Evolutionary conservation across 1,284 basidiomycete genomes (phyloP).

Genomic region (Hemileia vastatrix): DNA sequence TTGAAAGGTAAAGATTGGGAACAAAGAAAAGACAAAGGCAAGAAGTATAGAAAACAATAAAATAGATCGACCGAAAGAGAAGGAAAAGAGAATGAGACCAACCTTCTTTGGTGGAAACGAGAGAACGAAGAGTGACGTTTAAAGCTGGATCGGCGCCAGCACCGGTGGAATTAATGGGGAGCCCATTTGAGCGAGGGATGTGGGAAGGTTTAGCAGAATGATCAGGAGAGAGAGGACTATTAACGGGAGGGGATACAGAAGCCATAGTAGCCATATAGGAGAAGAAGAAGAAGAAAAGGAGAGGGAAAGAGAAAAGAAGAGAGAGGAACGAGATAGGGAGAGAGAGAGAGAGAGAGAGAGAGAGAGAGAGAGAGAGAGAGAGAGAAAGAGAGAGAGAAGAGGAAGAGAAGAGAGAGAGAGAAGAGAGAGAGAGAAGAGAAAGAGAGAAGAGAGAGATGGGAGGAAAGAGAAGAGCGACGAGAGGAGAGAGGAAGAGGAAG

Average conservation of each 20-base stretch:
- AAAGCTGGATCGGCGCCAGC: conserved; percentile 20
- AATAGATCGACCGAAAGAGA: too few species aligned
- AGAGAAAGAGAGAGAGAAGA: conserved; percentile 6
- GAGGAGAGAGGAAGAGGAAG: neutral
- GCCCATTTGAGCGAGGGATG: conserved; percentile 2
- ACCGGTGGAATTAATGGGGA: conserved; percentile 21
- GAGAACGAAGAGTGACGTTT: conserved; percentile 68
- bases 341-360: conserved; percentile 10
- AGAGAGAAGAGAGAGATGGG: neutral
- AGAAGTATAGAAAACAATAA: too few species aligned
- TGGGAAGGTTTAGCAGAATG: conserved; percentile 26
- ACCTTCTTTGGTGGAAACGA: conserved; percentile 81
- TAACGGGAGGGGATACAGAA: conserved; percentile 13
- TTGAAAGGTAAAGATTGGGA: neutral
- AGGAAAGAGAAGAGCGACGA: neutral
- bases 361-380: conserved; percentile 8
- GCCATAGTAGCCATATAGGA: conserved; percentile 9
- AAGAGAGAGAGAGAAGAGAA: neutral
- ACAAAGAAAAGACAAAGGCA: conserved; percentile 54
- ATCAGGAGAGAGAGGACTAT: conserved; percentile 36
- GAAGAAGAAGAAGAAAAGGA: neutral
- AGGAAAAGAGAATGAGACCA: conserved; percentile 47
- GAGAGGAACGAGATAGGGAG: conserved; percentile 7
- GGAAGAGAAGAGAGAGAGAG: neutral
- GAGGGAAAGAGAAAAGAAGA: conserved; percentile 3